Evolutionary conservation across 169 alveolate genomes (phyloP).

Genomic region (Cryptosporidium canis): DNA sequence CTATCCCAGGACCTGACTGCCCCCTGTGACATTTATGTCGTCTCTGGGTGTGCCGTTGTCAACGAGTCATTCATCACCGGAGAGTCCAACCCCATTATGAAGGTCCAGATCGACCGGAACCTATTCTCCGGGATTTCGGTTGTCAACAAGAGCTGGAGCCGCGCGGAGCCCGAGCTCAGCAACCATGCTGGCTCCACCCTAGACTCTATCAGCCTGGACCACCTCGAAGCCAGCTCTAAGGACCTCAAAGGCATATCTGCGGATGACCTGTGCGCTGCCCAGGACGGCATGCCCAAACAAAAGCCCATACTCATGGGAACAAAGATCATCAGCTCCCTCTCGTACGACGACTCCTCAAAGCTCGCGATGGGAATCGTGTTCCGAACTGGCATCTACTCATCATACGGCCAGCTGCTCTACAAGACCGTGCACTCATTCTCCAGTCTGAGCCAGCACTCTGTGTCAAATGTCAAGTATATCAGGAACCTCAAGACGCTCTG

Average conservation of each 20-base stretch:
- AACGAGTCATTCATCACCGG: conserved; percentile 62
- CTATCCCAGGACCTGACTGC: conserved; percentile 31
- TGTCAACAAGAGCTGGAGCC: not conserved
- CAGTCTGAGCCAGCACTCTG: not conserved
- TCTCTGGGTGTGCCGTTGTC: conserved; percentile 48
- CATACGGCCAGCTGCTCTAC: conserved; percentile 46
- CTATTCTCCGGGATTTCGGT: not conserved
- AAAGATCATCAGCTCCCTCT: conserved; percentile 11
- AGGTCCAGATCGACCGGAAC: conserved; percentile 12
- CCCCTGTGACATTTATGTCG: conserved; percentile 54
- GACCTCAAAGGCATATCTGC: not conserved
- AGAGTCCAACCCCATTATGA: conserved; percentile 44
- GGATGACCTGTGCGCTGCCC: not conserved
- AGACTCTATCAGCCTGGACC: not conserved
- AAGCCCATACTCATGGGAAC: conserved; percentile 58
- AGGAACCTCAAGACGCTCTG: conserved; percentile 8
- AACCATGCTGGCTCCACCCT: conserved; percentile 25
- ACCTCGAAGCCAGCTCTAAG: not conserved
- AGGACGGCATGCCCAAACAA: not conserved
- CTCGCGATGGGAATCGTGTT: conserved; percentile 46
- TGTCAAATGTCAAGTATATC: conserved; percentile 31
- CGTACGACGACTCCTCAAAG: not conserved
- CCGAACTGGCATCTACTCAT: conserved; percentile 68
- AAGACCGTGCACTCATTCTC: conserved; percentile 13
- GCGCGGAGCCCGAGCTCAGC: not conserved